A percentile compares a stretch with the other conserved stretches of the same genome.
Conservation (phyloP, 2,329 filamentous ascomycete genomes). For the Aspergillus sp. region DNA sequence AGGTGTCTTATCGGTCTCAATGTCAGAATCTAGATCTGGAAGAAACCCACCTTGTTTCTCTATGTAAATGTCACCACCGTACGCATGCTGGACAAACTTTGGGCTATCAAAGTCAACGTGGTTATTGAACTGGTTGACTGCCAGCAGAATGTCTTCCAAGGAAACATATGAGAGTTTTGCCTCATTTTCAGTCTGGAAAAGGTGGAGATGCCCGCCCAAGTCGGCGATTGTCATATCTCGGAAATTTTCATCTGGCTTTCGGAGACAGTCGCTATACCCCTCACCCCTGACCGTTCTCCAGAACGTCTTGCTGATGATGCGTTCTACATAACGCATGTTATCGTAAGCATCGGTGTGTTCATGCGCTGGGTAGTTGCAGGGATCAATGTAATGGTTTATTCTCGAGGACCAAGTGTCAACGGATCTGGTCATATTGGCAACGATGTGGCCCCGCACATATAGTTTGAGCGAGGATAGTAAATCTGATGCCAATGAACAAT, state of each 20-base stretch:
- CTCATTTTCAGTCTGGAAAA: conserved; percentile 12
- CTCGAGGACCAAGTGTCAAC: conserved; percentile 6
- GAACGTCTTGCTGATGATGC: conserved; percentile 19
- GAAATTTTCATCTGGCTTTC: neutral
- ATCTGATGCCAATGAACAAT: conserved; percentile 16
- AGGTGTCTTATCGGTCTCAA: neutral
- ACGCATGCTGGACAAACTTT: neutral
- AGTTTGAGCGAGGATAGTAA: conserved; percentile 32
- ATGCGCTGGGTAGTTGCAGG: conserved; percentile 7
- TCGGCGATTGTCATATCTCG: conserved; percentile 10
- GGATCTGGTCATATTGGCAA: conserved; percentile 12
- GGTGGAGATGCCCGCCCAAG: conserved; percentile 11
- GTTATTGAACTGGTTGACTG: neutral
- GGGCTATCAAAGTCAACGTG: neutral
- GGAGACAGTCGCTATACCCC: neutral
- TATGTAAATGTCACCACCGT: neutral
- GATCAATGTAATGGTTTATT: neutral
- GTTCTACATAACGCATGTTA: conserved; percentile 13
- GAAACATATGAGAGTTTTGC: conserved; percentile 8
- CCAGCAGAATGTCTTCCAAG: neutral
- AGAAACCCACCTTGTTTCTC: neutral
- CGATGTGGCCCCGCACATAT: conserved; percentile 36
- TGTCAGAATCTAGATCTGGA: neutral
- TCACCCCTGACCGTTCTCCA: conserved; percentile 14
- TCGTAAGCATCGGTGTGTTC: conserved; percentile 8